Evolutionary conservation across 1,284 basidiomycete genomes (phyloP).

Genomic region (Ganoderma resinaceum): DNA sequence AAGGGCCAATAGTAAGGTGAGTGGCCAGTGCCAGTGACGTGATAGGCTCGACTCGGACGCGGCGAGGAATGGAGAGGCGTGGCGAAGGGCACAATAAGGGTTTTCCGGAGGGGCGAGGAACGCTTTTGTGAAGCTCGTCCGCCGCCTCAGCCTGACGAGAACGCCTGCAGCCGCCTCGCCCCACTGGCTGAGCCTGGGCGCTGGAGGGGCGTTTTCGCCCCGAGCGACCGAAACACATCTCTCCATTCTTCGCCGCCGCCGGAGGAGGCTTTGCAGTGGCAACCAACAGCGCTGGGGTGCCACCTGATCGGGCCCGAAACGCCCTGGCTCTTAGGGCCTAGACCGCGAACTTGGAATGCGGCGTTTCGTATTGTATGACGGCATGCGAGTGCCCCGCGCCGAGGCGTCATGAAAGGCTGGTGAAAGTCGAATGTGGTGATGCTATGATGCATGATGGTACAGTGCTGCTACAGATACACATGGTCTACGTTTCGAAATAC

Average conservation of each 20-base stretch:
- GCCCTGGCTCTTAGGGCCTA: background rate
- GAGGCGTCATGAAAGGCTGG: background rate
- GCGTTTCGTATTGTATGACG: background rate
- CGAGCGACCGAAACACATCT: background rate
- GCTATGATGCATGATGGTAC: background rate
- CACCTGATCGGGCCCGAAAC: background rate
- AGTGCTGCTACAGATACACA: background rate
- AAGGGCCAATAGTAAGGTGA: too few species aligned
- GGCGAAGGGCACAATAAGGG: background rate
- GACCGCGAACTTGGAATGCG: background rate
- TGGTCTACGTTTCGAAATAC: background rate
- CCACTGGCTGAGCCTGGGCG: too few species aligned
- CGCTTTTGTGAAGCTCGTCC: background rate
- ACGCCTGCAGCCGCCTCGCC: background rate
- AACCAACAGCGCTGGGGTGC: background rate
- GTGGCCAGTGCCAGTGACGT: background rate
- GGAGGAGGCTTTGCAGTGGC: background rate
- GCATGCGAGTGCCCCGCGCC: background rate
- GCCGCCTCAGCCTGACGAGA: background rate
- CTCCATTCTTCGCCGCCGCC: background rate
- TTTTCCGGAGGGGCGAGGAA: background rate
- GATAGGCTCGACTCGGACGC: background rate
- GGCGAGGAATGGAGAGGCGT: background rate
- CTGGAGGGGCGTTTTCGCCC: background rate
- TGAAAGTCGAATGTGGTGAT: background rate